Base-by-base conservation (phyloP, 2,329 filamentous ascomycete genomes). In the Fusarium bactridioides region DNA sequence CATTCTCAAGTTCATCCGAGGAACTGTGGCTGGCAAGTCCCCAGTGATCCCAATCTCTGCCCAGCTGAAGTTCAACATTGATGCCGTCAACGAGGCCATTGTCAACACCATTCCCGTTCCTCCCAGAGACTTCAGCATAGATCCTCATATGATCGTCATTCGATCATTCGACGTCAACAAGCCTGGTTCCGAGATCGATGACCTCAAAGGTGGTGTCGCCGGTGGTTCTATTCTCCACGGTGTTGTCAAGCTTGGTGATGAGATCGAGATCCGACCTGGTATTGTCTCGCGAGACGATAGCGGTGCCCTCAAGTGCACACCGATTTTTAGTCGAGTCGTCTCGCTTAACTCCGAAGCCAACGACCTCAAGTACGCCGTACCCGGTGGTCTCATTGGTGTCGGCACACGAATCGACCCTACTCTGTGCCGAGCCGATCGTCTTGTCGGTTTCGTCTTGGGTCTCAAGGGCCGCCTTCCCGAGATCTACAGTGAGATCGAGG, bases 101-200 rank as follows among this genome's bases (percentile, higher is more conserved):
- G 94, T 98, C 83, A 94, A 94, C 80, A 97, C 94, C 79, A 98
- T 99, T 78, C 96, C 96, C 31, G 92, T 98, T 15, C 96, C 96
- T 21, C 85, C 92, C 68, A 90, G 96, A 83, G 95, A 98, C 83
- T 98, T 99, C 86, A 91, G 91, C 76, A 90, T 93, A 78, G 93
- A 95, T 75, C 96, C 96, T 47, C 95, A 97, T 85, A 98, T 99
- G 94, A 99, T 99, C 79, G 92, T 99, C 81, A 99, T 99, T 83
- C 94, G 96, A 83, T 98, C 95, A 5, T 99, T 99, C 83, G 96
- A 99, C 80, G 97, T 99, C 80, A 99, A 99, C 91, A 99, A 99
- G 89, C 96, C 96, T 45, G 96, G 96, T 89, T 95, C 96, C 45
- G 96, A 98, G 84, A 98, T 99, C 74, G 95, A 98, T 69, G 96